These are phyloP conservation scores for Persicaria maculosa DNA, from an alignment of 148 eudicot genomes.

Conservation along the genomic window DNA sequence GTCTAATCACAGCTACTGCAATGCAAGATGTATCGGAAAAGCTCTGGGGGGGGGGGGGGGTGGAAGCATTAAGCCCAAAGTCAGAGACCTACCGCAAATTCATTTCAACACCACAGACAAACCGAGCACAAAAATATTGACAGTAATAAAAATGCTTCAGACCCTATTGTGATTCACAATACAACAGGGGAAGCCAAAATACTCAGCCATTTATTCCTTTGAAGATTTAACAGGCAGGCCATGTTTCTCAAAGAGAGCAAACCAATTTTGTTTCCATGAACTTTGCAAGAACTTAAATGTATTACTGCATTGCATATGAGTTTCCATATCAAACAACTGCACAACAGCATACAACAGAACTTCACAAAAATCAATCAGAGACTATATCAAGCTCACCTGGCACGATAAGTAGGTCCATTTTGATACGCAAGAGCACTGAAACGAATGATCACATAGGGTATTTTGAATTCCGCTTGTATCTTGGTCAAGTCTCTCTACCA, in stretches of 20 bases:
- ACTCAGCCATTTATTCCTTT: neutral
- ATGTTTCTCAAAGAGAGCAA: neutral
- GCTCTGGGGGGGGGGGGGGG: no score
- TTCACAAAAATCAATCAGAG: neutral
- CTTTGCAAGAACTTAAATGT: neutral
- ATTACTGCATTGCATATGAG: no score
- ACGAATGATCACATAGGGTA: slow-evolving; percentile 81
- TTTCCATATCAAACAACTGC: neutral
- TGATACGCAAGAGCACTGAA: slow-evolving; percentile 74
- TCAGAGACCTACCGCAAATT: no score
- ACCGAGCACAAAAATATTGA: no score
- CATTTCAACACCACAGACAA: no score
- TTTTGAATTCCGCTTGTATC: slow-evolving; percentile 89
- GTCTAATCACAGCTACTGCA: no score
- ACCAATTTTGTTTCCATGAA: neutral
- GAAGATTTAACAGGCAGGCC: neutral
- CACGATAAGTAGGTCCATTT: slow-evolving; percentile 95
- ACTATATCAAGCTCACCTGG: slow-evolving; percentile 39
- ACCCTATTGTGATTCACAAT: neutral
- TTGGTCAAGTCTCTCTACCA: slow-evolving; percentile 85
- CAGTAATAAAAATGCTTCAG: no score
- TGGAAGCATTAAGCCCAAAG: no score
- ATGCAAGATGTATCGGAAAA: no score
- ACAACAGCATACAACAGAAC: neutral
- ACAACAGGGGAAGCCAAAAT: neutral